phyloP scores from a whole-genome alignment of 2,329 filamentous ascomycete genomes.

The Aspergillus sp. region DNA sequence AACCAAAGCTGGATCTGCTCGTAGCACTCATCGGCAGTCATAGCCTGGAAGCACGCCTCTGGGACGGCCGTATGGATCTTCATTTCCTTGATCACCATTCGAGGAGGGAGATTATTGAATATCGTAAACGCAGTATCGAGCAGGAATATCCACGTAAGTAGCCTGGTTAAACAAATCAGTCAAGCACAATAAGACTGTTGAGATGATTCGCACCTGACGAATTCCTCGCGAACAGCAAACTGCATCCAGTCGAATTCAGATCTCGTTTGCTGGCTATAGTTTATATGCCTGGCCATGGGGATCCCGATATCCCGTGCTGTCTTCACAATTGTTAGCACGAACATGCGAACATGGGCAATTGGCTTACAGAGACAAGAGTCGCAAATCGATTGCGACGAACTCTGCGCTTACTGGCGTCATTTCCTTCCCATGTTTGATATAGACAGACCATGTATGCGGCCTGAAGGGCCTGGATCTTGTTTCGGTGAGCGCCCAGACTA shows the following conservation, averaged over 20 bases:
- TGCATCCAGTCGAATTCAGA: conserved; percentile 36
- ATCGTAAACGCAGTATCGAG: conserved; percentile 43
- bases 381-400: conserved; percentile 38
- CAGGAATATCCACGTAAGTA: conserved; percentile 37
- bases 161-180: conserved; percentile 2
- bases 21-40: conserved; percentile 30
- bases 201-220: conserved; percentile 28
- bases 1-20: conserved; percentile 16
- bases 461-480: conserved; percentile 37
- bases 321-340: conserved; percentile 1
- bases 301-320: conserved; percentile 34
- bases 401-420: conserved; percentile 32
- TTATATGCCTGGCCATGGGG: conserved; percentile 26
- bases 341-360: not conserved
- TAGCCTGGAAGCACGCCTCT: conserved; percentile 41
- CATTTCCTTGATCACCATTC: conserved; percentile 43
- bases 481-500: conserved; percentile 6
- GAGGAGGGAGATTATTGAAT: conserved; percentile 44
- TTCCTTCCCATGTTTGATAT: conserved; percentile 43
- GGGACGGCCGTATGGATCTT: conserved; percentile 36
- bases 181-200: not conserved
- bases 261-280: conserved; percentile 22
- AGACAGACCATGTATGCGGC: conserved; percentile 40
- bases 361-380: conserved; percentile 37
- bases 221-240: conserved; percentile 35